A percentile compares a stretch with the other conserved stretches of the same genome.
These are phyloP conservation scores for Aspergillus baeticus DNA, from an alignment of 495 filamentous ascomycete species.

Conservation along the genomic window DNA sequence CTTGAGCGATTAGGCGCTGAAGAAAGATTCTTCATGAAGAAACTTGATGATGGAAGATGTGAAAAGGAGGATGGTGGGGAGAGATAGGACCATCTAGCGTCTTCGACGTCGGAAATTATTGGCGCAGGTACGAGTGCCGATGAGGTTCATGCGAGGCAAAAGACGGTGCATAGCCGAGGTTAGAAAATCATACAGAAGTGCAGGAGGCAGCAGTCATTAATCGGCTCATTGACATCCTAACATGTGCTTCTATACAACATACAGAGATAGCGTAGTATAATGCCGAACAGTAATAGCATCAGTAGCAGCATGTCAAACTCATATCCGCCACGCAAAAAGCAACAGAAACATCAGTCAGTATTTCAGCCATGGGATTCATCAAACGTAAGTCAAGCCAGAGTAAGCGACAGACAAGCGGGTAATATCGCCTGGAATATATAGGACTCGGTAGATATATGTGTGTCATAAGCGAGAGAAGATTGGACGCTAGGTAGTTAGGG, in stretches of 20 bases:
- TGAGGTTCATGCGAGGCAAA: too few relatives aligned
- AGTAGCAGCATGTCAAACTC: background rate
- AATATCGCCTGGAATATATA: background rate
- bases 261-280: background rate
- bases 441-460: background rate
- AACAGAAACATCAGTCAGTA: background rate
- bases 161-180: too few relatives aligned
- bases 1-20: too few relatives aligned
- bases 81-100: too few relatives aligned
- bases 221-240: background rate
- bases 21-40: too few relatives aligned
- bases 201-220: background rate
- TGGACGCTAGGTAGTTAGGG: background rate
- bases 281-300: background rate
- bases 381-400: background rate
- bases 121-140: too few relatives aligned
- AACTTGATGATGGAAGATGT: too few relatives aligned
- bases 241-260: background rate
- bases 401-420: background rate
- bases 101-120: too few relatives aligned
- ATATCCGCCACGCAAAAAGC: background rate
- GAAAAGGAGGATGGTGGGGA: too few relatives aligned
- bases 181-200: too few relatives aligned
- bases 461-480: background rate
- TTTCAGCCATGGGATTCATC: slow-evolving; percentile 2